Evolutionary conservation across 2,329 filamentous ascomycete species (phyloP).

Genomic region (Blumeria hordei): DNA sequence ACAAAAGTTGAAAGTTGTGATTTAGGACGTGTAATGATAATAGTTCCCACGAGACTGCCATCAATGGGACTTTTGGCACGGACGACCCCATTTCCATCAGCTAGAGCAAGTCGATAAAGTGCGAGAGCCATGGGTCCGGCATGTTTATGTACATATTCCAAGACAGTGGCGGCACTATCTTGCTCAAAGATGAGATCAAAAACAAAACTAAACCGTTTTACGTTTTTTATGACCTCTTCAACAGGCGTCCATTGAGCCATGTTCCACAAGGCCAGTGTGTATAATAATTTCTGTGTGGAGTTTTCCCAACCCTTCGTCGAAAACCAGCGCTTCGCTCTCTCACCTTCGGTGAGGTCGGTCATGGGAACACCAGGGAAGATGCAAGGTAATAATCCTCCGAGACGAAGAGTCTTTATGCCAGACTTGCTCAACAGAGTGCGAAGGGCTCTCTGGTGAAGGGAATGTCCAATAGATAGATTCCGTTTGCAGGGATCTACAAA

Average conservation of each 20-base stretch:
- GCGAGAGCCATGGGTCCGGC: slow-evolving; percentile 37
- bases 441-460: slow-evolving; percentile 66
- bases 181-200: slow-evolving; percentile 41
- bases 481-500: slow-evolving; percentile 72
- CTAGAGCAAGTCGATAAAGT: slow-evolving; percentile 39
- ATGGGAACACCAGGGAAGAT: slow-evolving; percentile 68
- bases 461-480: slow-evolving; percentile 74
- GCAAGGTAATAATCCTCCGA: slow-evolving; percentile 61
- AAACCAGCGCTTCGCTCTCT: slow-evolving; percentile 46
- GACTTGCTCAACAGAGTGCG: slow-evolving; percentile 51
- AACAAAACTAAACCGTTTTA: slow-evolving; percentile 26
- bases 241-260: slow-evolving; percentile 35
- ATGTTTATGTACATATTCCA: slow-evolving; percentile 40
- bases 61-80: slow-evolving; percentile 38
- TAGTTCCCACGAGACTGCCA: slow-evolving; percentile 34
- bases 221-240: slow-evolving; percentile 31
- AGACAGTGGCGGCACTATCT: slow-evolving; percentile 33
- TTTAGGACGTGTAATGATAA: slow-evolving; percentile 37
- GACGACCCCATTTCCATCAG: slow-evolving; percentile 37
- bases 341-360: slow-evolving; percentile 25
- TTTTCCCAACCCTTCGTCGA: slow-evolving; percentile 75
- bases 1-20: slow-evolving; percentile 35
- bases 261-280: slow-evolving; percentile 37
- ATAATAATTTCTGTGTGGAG: slow-evolving; percentile 33
- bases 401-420: slow-evolving; percentile 54